Evolutionary conservation across 176 grass and related monocot species (phyloP).

Genomic region (Oryza brachyantha): DNA sequence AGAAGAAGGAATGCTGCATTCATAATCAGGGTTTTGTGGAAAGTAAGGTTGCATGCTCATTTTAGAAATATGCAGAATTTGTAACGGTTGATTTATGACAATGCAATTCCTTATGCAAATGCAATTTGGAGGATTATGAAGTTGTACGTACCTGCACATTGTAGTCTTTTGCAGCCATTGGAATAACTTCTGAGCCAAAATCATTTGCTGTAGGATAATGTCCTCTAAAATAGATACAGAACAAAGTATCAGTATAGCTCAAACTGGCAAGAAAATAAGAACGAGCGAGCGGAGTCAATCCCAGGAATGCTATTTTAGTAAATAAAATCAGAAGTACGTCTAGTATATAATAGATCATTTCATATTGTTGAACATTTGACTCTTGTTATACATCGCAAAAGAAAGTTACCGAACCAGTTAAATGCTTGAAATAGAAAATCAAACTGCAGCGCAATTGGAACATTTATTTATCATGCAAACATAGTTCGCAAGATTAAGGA

Average conservation of each 20-base stretch:
- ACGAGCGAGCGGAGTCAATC: not conserved
- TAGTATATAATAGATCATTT: not conserved
- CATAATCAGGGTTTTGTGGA: not conserved
- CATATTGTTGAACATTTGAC: not conserved
- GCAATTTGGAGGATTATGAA: not conserved
- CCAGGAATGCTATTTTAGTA: not conserved
- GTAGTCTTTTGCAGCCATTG: constrained; percentile 66
- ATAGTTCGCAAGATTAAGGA: not conserved
- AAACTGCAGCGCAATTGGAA: not conserved
- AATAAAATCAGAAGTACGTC: not conserved
- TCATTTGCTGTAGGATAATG: constrained; percentile 76
- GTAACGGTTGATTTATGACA: not conserved
- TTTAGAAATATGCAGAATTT: not conserved
- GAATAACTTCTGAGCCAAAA: constrained; percentile 91
- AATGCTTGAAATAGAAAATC: not conserved
- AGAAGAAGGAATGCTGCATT: not conserved
- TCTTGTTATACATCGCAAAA: not conserved
- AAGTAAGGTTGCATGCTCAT: not conserved
- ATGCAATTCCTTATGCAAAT: not conserved
- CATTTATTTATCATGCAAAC: not conserved
- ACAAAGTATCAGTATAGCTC: not conserved
- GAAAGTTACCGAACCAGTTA: not conserved
- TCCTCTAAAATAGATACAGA: constrained; percentile 45
- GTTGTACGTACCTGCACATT: constrained; percentile 56
- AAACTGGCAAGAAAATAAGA: not conserved